phyloP scores from a whole-genome alignment of 176 grass and related monocot genomes.

The Rhynchospora tenuis region DNA sequence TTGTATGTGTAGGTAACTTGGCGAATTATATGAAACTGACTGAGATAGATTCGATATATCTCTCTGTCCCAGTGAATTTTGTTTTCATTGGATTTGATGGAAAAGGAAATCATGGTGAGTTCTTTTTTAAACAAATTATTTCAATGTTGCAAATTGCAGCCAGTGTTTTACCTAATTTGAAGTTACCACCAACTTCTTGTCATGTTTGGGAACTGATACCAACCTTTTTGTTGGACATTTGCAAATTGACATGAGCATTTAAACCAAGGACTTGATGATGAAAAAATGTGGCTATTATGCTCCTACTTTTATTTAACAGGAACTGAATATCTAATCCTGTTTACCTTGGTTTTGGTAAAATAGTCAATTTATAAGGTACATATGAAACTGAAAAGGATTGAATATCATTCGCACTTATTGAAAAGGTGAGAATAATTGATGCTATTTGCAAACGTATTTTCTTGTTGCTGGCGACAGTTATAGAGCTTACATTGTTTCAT shows the following conservation, averaged over 20 bases:
- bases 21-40: slow-evolving; percentile 71
- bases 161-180: neutral
- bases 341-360: neutral
- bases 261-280: neutral
- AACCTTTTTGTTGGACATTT: neutral
- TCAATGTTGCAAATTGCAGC: neutral
- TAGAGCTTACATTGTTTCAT: neutral
- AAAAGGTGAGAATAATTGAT: neutral
- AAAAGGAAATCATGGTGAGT: slow-evolving; percentile 76
- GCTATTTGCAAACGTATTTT: neutral
- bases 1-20: slow-evolving; percentile 50
- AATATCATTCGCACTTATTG: neutral
- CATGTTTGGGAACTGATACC: neutral
- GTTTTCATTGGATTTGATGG: slow-evolving; percentile 96
- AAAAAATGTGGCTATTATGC: neutral
- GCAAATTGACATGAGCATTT: neutral
- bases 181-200: neutral
- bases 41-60: slow-evolving; percentile 82
- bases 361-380: neutral
- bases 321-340: neutral
- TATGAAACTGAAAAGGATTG: neutral
- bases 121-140: slow-evolving; percentile 10
- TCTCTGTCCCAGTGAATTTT: slow-evolving; percentile 87
- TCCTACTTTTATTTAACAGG: neutral
- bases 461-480: neutral